Evolutionary conservation across 352 stramenopile species (phyloP), one percentile per base, ranked within the genome.

Genomic region (Phytophthora hybrid): DNA sequence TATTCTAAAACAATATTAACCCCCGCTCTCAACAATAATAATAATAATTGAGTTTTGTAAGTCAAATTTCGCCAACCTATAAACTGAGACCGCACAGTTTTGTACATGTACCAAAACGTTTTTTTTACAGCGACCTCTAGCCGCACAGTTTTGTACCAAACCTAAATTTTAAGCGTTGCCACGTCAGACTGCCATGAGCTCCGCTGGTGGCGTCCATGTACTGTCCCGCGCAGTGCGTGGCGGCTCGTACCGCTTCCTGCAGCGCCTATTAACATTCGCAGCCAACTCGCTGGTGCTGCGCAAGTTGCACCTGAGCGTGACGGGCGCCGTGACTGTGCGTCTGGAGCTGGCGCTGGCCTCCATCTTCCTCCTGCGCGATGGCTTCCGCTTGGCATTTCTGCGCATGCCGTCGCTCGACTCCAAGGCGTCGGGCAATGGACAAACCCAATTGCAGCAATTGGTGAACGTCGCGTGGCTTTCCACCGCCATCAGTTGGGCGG

Each of bases 301-400:
- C 32, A 82, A 82, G 32, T 69, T 95, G 29, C 83, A 90, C n/a
- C 71, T 95, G 47, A 88, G 83, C 64, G 81, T 97, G 19, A 91
- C 92, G 0, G 92, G 92, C 34, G 83, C 86, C 58, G 89, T 91
- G 52, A 93, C 91, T 1, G 88, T 98, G 59, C 91, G 91, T 8
- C 80, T 98, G 39, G 94, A 98, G 70, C 79, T 98, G 37, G 87
- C 93, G 39, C 77, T 97, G 37, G 94, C 91, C 26, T 97, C 90
- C 46, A 89, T 93, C 64, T 96, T 98, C 63, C 83, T 97, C 19
- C 71, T 98, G n/a, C 87, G 92, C 34, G 93, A 98, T 64, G 91
- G 89, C 56, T 95, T 98, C 63, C 90, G 93, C 2, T 71, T 98
- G 19, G 91, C 90, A 14, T 95, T 95, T 58, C 79, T 97, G 34